phyloP scores from a whole-genome alignment of 805 yeast genomes.

The Candida coquimbonensis region DNA sequence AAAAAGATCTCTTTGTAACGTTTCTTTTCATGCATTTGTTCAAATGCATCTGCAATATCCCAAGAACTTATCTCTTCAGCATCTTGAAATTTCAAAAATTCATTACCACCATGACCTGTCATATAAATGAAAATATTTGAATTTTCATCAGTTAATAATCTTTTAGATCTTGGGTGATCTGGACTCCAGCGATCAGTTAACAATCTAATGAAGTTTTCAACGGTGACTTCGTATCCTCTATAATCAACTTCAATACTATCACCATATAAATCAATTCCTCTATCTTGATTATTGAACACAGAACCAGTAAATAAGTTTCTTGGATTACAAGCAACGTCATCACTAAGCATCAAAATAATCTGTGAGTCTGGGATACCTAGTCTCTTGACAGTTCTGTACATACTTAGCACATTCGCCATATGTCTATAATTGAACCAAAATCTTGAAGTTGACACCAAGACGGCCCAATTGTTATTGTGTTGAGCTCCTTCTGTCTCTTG shows the following conservation, averaged over 20 bases:
- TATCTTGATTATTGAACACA: constrained; percentile 88
- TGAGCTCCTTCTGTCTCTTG: constrained; percentile 19
- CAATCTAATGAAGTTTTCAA: constrained; percentile 88
- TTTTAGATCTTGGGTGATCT: constrained; percentile 87
- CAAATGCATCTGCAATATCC: constrained; percentile 96
- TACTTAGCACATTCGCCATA: constrained; percentile 91
- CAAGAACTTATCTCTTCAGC: constrained; percentile 95
- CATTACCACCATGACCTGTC: constrained; percentile 99
- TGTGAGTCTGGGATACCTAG: constrained; percentile 97
- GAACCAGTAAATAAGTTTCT: constrained; percentile 94
- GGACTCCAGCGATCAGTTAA: constrained; percentile 94
- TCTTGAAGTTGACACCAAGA: constrained; percentile 88
- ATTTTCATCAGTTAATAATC: constrained; percentile 86
- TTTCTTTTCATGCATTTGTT: constrained; percentile 93
- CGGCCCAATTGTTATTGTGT: constrained; percentile 74
- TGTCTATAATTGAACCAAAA: constrained; percentile 99
- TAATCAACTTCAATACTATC: constrained; percentile 94
- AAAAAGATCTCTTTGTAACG: constrained; percentile 92
- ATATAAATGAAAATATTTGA: constrained; percentile 89
- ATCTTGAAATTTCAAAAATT: constrained; percentile 94
- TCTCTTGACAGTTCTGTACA: constrained; percentile 93
- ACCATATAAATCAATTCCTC: constrained; percentile 89
- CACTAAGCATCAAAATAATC: constrained; percentile 91
- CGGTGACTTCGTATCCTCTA: constrained; percentile 97
- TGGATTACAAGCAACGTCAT: constrained; percentile 95